phyloP scores from a whole-genome alignment of 2,329 filamentous ascomycete species.

The Ceratocystis papillata region DNA sequence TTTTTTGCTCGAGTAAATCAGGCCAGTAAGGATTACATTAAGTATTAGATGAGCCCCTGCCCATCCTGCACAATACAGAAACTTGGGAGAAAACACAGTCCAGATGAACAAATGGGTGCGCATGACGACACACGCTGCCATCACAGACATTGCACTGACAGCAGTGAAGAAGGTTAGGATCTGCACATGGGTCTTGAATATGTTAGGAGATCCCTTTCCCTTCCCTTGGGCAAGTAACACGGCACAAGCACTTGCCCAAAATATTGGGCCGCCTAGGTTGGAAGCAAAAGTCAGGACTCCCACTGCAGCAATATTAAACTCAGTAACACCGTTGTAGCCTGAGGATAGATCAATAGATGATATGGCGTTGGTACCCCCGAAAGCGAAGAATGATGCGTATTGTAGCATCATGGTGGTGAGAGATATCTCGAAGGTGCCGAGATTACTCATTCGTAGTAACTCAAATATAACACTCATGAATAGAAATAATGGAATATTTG shows the following conservation, averaged over 20 bases:
- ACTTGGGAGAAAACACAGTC: conserved; percentile 98
- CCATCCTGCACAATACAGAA: conserved; percentile 87
- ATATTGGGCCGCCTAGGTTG: conserved; percentile 87
- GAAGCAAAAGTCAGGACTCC: conserved; percentile 73
- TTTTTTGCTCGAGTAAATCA: conserved; percentile 36
- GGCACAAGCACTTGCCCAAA: conserved; percentile 63
- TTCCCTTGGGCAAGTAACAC: conserved; percentile 42
- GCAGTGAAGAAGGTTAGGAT: conserved; percentile 62
- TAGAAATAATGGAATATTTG: conserved; percentile 77
- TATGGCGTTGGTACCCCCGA: conserved; percentile 87
- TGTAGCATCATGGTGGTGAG: conserved; percentile 66
- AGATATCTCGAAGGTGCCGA: conserved; percentile 49
- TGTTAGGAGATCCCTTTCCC: conserved; percentile 26
- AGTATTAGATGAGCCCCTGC: conserved; percentile 69
- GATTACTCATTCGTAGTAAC: conserved; percentile 38
- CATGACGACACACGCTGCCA: conserved; percentile 76
- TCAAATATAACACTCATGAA: conserved; percentile 54
- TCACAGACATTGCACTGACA: conserved; percentile 57
- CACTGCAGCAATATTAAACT: conserved; percentile 71
- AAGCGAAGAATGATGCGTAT: conserved; percentile 75
- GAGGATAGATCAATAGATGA: conserved; percentile 90
- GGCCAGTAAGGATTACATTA: conserved; percentile 52
- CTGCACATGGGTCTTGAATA: conserved; percentile 43
- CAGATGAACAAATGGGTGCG: conserved; percentile 92
- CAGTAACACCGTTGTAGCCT: conserved; percentile 82